Evolutionary conservation across 495 filamentous ascomycete genomes (phyloP).

Genomic region (Talaromyces nanjingensis): DNA sequence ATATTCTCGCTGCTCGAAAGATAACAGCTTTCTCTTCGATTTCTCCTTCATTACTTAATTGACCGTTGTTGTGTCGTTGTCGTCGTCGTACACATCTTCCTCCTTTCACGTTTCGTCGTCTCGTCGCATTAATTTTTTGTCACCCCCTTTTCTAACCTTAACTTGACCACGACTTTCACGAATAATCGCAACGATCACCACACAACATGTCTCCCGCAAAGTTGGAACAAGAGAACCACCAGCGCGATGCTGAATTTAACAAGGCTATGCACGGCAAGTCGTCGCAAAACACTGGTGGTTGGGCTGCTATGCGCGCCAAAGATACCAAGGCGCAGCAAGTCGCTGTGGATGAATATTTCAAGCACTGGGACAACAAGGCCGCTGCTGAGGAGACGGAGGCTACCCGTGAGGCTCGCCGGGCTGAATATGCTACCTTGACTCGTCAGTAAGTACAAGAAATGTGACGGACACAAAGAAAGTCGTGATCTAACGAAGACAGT

Average conservation of each 20-base stretch:
- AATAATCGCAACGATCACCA: slow-evolving; percentile 13
- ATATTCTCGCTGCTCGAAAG: background rate
- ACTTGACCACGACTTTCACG: slow-evolving; percentile 7
- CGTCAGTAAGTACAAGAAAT: slow-evolving; percentile 61
- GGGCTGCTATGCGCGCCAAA: slow-evolving; percentile 81
- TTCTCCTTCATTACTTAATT: background rate
- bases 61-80: background rate
- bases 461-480: background rate
- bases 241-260: slow-evolving; percentile 90
- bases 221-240: slow-evolving; percentile 80
- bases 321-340: slow-evolving; percentile 74
- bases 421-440: slow-evolving; percentile 91
- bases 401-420: slow-evolving; percentile 72
- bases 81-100: background rate
- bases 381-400: slow-evolving; percentile 73
- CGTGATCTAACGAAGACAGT: slow-evolving; percentile 29
- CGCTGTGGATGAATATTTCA: slow-evolving; percentile 97
- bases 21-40: background rate
- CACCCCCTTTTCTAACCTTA: slow-evolving; percentile 5
- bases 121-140: slow-evolving; percentile 11
- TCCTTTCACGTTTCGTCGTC: no score
- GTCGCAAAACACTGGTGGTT: slow-evolving; percentile 59
- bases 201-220: slow-evolving; percentile 59
- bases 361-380: slow-evolving; percentile 96
- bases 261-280: slow-evolving; percentile 87